Evolutionary conservation across 2,329 filamentous ascomycete species (phyloP), one percentile per base, ranked within the genome.

Genomic region (Alternaria sp.): DNA sequence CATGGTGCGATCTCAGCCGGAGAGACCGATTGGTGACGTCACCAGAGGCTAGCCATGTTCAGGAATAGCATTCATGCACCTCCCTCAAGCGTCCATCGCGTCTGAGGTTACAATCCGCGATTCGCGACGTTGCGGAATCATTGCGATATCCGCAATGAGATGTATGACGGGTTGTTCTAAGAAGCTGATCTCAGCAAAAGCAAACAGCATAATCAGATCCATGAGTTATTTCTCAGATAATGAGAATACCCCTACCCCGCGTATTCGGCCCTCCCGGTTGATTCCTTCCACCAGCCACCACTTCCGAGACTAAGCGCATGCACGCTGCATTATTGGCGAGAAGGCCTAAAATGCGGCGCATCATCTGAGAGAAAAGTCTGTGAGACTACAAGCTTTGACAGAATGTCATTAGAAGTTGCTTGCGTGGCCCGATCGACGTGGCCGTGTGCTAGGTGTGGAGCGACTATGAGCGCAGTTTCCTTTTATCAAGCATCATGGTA

Each of bases 1-100:
- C 25, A 54, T 60, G 54, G 56, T 54, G 63, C 38, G 51, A 57
- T 58, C 36, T 18, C 46, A 50, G 44, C 43, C 55, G 57, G 50
- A 63, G 41, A 20, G 28, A 45, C 30, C 22, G 38, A 51, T 34
- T 40, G 16, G 57, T 69, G 67, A 69, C 65, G 60, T 60, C 58
- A 60, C 12, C 11, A 5, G 22, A 14, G 40, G 12, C 58, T 60
- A 57, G 34, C 58, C 48, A 32, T 25, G 41, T 57, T 27, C n/a
- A 52, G 32, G 25, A 52, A 52, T 22, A 30, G 25, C 34, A 3
- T 14, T 38, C 30, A 40, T 57, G 58, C 48, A 45, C 48, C 41
- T 32, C 22, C 32, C 20, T 54, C 50, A 62, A 54, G 54, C 50
- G 14, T 27, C 41, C 20, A 43, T 53, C 28, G 54, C 32, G 20